A percentile compares a stretch with the other conserved stretches of the same genome.
Conservation (phyloP, 257 asterid genomes). For the Lithospermum erythrorhizon region DNA sequence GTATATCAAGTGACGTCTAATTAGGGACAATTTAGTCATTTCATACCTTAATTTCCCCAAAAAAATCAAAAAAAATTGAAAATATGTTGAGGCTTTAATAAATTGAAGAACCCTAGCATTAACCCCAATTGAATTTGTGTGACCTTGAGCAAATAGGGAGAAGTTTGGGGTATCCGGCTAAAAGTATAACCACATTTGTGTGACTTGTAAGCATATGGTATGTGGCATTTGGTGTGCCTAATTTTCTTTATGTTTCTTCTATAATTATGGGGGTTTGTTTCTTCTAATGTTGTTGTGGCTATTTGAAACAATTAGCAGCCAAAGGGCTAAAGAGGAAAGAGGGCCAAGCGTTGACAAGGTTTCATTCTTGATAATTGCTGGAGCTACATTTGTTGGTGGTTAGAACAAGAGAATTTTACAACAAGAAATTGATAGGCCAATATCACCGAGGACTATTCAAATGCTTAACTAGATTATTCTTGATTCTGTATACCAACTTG, state of each 20-base stretch:
- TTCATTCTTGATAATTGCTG: conserved; percentile 37
- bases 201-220: conserved; percentile 46
- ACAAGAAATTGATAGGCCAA: conserved; percentile 1
- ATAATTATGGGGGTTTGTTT: conserved; percentile 35
- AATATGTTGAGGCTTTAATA: too few relatives aligned
- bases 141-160: conserved; percentile 37
- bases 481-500: too few relatives aligned
- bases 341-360: conserved; percentile 29
- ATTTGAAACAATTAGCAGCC: conserved; percentile 29
- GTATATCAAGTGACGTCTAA: too few relatives aligned
- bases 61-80: too few relatives aligned
- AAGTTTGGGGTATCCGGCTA: conserved; percentile 25
- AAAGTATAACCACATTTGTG: conserved; percentile 33
- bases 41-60: too few relatives aligned
- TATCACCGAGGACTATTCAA: too few relatives aligned
- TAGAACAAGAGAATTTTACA: conserved; percentile 46
- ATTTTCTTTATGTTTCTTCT: conserved; percentile 34
- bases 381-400: conserved; percentile 29
- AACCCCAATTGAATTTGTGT: conserved; percentile 39
- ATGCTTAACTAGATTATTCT: too few relatives aligned
- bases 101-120: too few relatives aligned
- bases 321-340: conserved; percentile 21
- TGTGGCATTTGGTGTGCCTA: conserved; percentile 31
- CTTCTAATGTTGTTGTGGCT: conserved; percentile 38
- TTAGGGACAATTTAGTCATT: too few relatives aligned